phyloP scores from a whole-genome alignment of 2,329 filamentous ascomycete species.

The Talaromyces sp. region DNA sequence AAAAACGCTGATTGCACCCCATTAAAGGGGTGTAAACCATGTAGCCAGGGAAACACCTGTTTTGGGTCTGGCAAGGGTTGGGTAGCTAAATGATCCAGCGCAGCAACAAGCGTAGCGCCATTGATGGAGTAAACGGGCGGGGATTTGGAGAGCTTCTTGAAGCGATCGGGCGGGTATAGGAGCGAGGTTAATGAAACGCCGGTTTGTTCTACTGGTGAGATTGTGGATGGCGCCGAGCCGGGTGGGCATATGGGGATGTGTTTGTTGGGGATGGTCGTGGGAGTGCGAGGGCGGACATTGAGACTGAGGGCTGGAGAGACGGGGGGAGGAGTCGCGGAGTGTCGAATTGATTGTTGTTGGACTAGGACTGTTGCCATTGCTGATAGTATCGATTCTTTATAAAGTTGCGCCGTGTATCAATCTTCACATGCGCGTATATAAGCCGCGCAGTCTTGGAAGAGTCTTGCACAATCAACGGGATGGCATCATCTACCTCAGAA shows the following conservation, averaged over 20 bases:
- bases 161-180: constrained; percentile 70
- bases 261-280: constrained; percentile 76
- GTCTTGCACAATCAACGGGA: not conserved
- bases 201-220: constrained; percentile 61
- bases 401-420: not conserved
- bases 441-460: not conserved
- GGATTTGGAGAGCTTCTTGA: constrained; percentile 54
- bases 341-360: constrained; percentile 46
- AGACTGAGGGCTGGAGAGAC: constrained; percentile 55
- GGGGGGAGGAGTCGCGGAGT: constrained; percentile 51
- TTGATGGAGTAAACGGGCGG: constrained; percentile 71
- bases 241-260: constrained; percentile 87
- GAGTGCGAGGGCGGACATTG: constrained; percentile 55
- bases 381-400: not conserved
- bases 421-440: not conserved
- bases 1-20: constrained; percentile 90
- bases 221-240: constrained; percentile 64
- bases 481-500: constrained; percentile 10
- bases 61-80: constrained; percentile 81
- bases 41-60: constrained; percentile 93
- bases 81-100: constrained; percentile 71
- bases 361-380: constrained; percentile 48
- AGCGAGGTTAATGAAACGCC: constrained; percentile 63
- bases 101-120: constrained; percentile 65
- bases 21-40: constrained; percentile 87